phyloP scores from a whole-genome alignment of 129 eudicot species.

The Flaveria trinervia region DNA sequence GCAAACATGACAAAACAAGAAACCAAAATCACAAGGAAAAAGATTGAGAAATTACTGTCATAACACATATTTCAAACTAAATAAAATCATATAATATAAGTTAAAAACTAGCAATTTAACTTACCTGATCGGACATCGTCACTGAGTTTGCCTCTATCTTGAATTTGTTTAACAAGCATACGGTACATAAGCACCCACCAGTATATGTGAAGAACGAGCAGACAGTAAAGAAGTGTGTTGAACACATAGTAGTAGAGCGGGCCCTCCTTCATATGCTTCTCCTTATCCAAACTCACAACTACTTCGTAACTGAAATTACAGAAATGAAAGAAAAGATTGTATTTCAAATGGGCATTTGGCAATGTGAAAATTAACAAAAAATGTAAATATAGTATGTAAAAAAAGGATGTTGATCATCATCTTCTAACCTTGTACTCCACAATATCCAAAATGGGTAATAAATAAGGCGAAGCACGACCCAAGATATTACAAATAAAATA shows the following conservation, averaged over 20 bases:
- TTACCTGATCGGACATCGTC: slow-evolving; percentile 97
- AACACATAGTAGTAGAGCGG: slow-evolving; percentile 82
- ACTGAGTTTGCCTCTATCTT: slow-evolving; percentile 80
- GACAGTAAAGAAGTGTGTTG: slow-evolving; percentile 78
- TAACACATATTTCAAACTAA: background rate
- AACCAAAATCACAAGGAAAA: background rate
- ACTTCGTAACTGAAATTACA: slow-evolving; percentile 72
- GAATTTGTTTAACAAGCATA: slow-evolving; percentile 94
- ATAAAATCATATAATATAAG: background rate
- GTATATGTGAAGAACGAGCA: slow-evolving; percentile 88
- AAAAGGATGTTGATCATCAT: background rate
- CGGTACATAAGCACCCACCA: slow-evolving; percentile 98
- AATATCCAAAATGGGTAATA: slow-evolving; percentile 92
- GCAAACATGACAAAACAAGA: slow-evolving; percentile 12
- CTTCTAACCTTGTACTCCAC: slow-evolving; percentile 90
- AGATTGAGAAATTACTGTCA: background rate
- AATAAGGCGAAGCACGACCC: slow-evolving; percentile 88
- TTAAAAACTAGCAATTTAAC: slow-evolving; percentile 21
- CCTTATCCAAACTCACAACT: slow-evolving; percentile 65
- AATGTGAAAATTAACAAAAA: slow-evolving; percentile 22
- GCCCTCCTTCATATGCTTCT: slow-evolving; percentile 69
- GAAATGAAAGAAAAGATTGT: background rate
- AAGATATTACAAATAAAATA: slow-evolving; percentile 73
- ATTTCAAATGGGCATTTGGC: background rate
- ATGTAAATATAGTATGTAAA: background rate